Conservation (phyloP, 176 grass and related monocot genomes). For the Urochloa ruziziensis region DNA sequence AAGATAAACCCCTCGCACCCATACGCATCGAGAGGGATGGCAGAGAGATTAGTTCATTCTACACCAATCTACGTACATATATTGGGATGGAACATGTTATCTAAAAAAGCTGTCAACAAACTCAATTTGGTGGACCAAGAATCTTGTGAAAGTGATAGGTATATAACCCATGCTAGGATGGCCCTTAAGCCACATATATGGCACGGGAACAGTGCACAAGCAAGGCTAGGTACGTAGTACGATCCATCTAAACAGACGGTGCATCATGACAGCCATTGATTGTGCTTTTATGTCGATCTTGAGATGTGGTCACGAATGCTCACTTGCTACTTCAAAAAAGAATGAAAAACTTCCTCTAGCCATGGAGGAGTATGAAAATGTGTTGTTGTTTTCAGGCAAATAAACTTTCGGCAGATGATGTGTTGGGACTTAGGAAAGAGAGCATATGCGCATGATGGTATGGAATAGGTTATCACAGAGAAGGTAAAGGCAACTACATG, state of each 20-base stretch:
- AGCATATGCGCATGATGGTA: not conserved
- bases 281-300: slow-evolving; percentile 25
- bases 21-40: not conserved
- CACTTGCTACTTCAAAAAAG: not conserved
- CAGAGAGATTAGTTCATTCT: not conserved
- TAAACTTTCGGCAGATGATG: not conserved
- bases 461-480: not conserved
- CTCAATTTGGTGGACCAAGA: not conserved
- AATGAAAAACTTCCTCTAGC: not conserved
- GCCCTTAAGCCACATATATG: not conserved
- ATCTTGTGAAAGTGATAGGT: not conserved
- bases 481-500: not conserved
- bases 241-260: slow-evolving; percentile 40
- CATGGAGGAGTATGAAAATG: not conserved
- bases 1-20: too few relatives aligned
- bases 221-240: not conserved
- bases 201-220: not conserved
- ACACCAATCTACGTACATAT: not conserved
- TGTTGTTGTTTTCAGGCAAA: too few relatives aligned
- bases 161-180: not conserved
- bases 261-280: slow-evolving; percentile 35
- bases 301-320: not conserved
- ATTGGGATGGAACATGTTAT: not conserved
- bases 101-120: not conserved
- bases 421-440: not conserved